These are phyloP conservation scores for Vigna nakashimae DNA, from an alignment of 306 rosid species.

Conservation along the genomic window DNA sequence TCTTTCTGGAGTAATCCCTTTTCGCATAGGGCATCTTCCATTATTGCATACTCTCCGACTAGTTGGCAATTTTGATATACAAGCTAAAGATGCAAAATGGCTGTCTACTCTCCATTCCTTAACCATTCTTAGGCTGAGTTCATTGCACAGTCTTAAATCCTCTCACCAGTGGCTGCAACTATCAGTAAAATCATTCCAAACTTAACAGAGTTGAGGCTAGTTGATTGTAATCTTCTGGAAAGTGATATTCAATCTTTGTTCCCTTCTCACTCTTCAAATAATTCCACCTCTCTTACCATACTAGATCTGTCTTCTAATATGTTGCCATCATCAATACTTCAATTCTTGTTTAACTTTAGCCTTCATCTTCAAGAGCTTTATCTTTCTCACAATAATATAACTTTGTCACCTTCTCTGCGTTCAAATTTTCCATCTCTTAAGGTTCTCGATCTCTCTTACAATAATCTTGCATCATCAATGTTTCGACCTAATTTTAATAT, in stretches of 20 bases:
- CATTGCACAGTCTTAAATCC: neutral
- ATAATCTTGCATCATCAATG: no score
- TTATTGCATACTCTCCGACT: slow-evolving; percentile 14
- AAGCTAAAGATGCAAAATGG: neutral
- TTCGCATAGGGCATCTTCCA: neutral
- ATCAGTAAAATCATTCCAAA: slow-evolving; percentile 3
- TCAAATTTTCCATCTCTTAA: no score
- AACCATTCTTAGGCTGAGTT: neutral
- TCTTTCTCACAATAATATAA: no score
- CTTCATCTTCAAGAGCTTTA: no score
- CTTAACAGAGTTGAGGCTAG: neutral
- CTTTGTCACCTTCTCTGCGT: no score
- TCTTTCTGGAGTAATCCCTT: neutral
- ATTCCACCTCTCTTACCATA: neutral
- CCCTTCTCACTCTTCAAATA: neutral
- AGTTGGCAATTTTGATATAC: neutral
- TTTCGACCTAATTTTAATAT: neutral
- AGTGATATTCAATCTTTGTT: neutral
- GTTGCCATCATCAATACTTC: neutral
- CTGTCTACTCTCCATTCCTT: slow-evolving; percentile 6
- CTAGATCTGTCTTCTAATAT: neutral
- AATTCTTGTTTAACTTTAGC: no score
- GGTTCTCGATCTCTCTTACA: no score
- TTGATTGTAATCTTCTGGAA: neutral
- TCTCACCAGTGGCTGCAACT: neutral